phyloP scores from a whole-genome alignment of 1,139 yeast genomes.

The Geotrichum cucujoidarum region DNA sequence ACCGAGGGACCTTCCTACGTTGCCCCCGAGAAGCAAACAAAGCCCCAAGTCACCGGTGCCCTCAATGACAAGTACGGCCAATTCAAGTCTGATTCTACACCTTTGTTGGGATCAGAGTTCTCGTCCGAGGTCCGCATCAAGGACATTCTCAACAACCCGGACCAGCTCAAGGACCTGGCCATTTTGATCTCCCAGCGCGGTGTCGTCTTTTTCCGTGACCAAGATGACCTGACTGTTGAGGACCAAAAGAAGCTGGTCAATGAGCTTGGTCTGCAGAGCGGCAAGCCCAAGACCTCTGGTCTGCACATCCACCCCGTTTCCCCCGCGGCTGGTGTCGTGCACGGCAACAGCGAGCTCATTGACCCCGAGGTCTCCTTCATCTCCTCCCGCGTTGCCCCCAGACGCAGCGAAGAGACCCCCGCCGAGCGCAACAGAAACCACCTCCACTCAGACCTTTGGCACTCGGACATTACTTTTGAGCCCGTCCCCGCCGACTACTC shows the following conservation, averaged over 20 bases:
- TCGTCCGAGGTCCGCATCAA: constrained; percentile 36
- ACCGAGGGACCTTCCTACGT: constrained; percentile 24
- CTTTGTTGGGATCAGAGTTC: constrained; percentile 33
- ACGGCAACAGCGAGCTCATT: constrained; percentile 21
- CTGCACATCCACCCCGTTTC: constrained; percentile 44
- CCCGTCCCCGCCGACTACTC: constrained; percentile 45
- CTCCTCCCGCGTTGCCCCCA: constrained; percentile 27
- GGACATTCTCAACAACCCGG: constrained; percentile 47
- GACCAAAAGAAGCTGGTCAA: constrained; percentile 50
- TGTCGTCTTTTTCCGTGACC: constrained; percentile 61
- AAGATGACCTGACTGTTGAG: constrained; percentile 49
- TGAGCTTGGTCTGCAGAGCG: constrained; percentile 59
- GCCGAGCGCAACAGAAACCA: constrained; percentile 11
- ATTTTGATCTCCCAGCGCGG: constrained; percentile 61
- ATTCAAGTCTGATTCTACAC: constrained; percentile 29
- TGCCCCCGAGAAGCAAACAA: constrained; percentile 20
- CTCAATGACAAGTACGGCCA: constrained; percentile 27
- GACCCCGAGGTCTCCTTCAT: constrained; percentile 24
- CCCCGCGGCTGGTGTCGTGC: constrained; percentile 31
- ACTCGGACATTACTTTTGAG: constrained; percentile 47
- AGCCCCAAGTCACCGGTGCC: constrained; percentile 24
- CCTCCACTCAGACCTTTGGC: constrained; percentile 35
- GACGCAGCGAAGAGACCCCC: constrained; percentile 24
- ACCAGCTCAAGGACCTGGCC: constrained; percentile 51
- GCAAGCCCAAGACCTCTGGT: constrained; percentile 63